phyloP scores from a whole-genome alignment of 306 rosid genomes.

The Acacia confusa region DNA sequence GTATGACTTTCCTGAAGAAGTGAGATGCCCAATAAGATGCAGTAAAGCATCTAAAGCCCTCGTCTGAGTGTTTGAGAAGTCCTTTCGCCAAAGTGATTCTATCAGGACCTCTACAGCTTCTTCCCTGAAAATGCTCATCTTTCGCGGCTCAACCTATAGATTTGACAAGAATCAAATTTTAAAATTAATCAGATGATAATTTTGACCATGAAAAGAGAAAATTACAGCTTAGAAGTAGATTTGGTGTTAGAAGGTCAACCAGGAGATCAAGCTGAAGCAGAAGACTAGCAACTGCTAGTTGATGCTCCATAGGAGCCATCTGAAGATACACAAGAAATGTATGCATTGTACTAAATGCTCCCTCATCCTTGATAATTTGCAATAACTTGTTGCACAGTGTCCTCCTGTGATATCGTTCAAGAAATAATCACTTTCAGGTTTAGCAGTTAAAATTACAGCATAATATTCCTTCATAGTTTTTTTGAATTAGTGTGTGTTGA shows the following conservation, averaged over 20 bases:
- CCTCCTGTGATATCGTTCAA: slow-evolving; percentile 51
- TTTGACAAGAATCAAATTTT: slow-evolving; percentile 21
- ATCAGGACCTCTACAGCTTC: slow-evolving; percentile 78
- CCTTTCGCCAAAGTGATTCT: slow-evolving; percentile 74
- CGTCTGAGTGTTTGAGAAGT: slow-evolving; percentile 62
- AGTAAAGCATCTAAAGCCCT: slow-evolving; percentile 69
- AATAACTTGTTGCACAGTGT: slow-evolving; percentile 67
- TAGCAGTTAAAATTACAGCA: slow-evolving; percentile 14
- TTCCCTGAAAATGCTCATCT: slow-evolving; percentile 96
- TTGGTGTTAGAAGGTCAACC: slow-evolving; percentile 49
- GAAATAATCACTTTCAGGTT: slow-evolving; percentile 3
- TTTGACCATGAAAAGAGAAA: background rate
- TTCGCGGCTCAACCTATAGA: slow-evolving; percentile 79
- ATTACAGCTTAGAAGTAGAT: slow-evolving; percentile 2
- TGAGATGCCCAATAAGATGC: slow-evolving; percentile 70
- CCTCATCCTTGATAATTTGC: slow-evolving; percentile 81
- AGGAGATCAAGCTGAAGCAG: slow-evolving; percentile 96
- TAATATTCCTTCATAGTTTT: background rate
- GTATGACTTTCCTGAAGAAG: slow-evolving; percentile 69
- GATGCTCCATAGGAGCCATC: slow-evolving; percentile 92
- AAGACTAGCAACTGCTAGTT: slow-evolving; percentile 70
- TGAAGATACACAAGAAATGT: slow-evolving; percentile 86
- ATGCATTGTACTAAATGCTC: slow-evolving; percentile 89
- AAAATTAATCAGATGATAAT: slow-evolving; percentile 1
- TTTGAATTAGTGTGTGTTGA: background rate